A percentile compares a stretch with the other conserved stretches of the same genome.
These are phyloP conservation scores for Xylaria cubensis DNA, from an alignment of 495 filamentous ascomycete genomes.

Conservation along the genomic window DNA sequence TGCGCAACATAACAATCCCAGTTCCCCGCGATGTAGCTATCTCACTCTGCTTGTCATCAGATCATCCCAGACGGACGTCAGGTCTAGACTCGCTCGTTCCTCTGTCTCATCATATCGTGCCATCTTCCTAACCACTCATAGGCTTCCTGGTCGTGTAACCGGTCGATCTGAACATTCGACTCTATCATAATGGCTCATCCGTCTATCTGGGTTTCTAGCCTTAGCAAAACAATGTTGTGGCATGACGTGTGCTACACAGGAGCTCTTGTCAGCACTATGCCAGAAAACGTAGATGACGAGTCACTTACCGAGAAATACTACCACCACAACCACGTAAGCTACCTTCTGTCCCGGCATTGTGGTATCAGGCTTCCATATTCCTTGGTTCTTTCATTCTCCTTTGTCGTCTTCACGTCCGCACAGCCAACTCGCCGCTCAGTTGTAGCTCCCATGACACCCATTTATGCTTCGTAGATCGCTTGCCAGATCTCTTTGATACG, in stretches of 20 bases:
- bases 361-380: no score
- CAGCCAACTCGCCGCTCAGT: constrained; percentile 19
- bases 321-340: background rate
- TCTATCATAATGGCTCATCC: background rate
- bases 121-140: background rate
- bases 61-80: background rate
- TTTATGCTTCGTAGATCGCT: constrained; percentile 19
- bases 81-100: background rate
- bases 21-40: background rate
- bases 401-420: constrained; percentile 15
- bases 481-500: constrained; percentile 3
- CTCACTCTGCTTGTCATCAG: background rate
- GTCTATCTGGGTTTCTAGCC: background rate
- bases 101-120: background rate
- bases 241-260: background rate
- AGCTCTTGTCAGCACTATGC: background rate
- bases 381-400: no score
- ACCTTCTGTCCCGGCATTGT: no score
- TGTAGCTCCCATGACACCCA: constrained; percentile 27
- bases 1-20: background rate
- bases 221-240: background rate
- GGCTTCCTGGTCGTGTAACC: background rate
- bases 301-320: background rate
- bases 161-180: background rate
- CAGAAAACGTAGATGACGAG: background rate